phyloP scores from a whole-genome alignment of 169 alveolate genomes.

The Babesia ovata region DNA sequence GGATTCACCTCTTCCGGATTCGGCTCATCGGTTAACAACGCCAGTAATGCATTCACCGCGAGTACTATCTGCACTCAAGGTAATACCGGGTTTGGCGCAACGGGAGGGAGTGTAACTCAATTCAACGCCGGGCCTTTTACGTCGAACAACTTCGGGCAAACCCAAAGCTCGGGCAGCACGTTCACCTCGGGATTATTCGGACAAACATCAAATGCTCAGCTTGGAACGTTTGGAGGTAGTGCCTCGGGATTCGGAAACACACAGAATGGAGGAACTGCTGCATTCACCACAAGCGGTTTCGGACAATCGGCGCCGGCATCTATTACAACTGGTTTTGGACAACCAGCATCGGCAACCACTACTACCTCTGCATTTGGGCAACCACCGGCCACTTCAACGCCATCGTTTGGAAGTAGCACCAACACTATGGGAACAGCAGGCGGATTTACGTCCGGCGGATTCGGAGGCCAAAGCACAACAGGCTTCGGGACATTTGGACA shows the following conservation, averaged over 20 bases:
- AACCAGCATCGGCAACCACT: background rate
- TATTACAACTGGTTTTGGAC: conserved; percentile 6
- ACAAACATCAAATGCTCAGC: background rate
- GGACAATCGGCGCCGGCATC: background rate
- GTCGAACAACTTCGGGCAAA: conserved; percentile 10
- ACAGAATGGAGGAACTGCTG: background rate
- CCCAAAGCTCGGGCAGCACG: conserved; percentile 2
- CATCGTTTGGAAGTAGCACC: background rate
- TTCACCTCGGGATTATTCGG: conserved; percentile 29
- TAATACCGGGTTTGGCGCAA: background rate
- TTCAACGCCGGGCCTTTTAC: conserved; percentile 19
- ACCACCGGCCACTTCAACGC: background rate
- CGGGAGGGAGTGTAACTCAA: background rate
- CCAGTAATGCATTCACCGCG: background rate
- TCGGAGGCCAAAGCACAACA: background rate
- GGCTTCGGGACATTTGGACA: conserved; percentile 22
- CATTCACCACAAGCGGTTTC: conserved; percentile 2
- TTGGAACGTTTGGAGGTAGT: background rate
- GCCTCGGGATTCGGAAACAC: background rate
- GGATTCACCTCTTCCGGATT: conserved; percentile 13
- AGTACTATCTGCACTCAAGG: background rate
- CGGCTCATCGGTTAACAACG: conserved; percentile 1
- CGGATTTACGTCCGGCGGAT: background rate
- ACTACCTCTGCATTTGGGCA: background rate
- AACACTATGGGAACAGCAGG: background rate